Evolutionary conservation across 31 red algal species (phyloP).

Genomic region (Asparagopsis taxiformis): DNA sequence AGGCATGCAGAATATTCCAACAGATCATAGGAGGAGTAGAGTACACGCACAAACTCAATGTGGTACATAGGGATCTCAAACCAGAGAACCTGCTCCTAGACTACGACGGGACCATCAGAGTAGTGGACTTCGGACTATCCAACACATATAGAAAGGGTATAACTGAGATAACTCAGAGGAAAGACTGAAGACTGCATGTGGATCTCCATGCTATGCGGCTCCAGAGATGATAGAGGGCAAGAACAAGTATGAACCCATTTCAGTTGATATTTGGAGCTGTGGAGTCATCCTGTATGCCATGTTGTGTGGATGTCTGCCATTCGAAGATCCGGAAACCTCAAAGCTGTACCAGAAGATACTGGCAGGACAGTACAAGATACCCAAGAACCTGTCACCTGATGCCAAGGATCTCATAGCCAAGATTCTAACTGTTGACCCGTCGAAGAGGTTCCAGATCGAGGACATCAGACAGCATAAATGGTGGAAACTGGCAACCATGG

Average conservation of each 20-base stretch:
- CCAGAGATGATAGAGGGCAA: conserved; percentile 76
- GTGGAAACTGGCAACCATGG: no score
- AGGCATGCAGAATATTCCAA: conserved; percentile 40
- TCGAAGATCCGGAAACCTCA: conserved; percentile 82
- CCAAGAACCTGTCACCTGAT: conserved; percentile 6
- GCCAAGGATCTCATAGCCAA: conserved; percentile 14
- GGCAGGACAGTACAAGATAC: conserved; percentile 46
- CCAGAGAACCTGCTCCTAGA: conserved; percentile 87
- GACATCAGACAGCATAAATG: conserved; percentile 19
- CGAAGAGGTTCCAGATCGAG: conserved; percentile 20
- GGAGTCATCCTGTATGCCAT: conserved; percentile 83
- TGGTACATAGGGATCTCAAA: conserved; percentile 84
- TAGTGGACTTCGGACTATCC: conserved; percentile 96
- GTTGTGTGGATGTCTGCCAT: conserved; percentile 81
- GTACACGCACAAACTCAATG: conserved; percentile 57
- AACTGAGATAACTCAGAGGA: no score
- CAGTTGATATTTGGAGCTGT: conserved; percentile 71
- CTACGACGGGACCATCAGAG: conserved; percentile 56
- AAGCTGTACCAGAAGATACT: conserved; percentile 73
- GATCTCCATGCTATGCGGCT: conserved; percentile 75
- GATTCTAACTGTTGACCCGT: conserved; percentile 37
- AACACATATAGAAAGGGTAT: conserved; percentile 44
- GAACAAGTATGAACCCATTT: conserved; percentile 64
- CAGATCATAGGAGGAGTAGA: conserved; percentile 47
- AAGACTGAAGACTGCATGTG: conserved; percentile 82